Base-by-base conservation (phyloP, 768 basidiomycete species). In the Crucibulum laeve region DNA sequence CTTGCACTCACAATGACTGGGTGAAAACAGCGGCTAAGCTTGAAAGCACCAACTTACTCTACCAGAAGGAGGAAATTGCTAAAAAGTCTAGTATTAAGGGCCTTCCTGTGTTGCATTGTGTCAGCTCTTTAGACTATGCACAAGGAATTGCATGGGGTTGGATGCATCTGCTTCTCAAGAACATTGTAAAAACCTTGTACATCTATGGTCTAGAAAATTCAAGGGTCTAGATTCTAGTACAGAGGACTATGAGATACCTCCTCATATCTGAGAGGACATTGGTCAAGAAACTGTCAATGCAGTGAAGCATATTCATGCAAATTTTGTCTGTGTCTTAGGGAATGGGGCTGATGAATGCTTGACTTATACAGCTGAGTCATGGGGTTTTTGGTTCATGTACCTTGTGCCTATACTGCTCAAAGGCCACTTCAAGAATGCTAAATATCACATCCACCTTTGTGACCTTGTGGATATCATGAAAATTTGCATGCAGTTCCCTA, bases 121-220 rank as follows among this genome's bases (percentile, higher is more conserved):
- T 70, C 1, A 37, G 46, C 0, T 66, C 62, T 0, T 40, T 68
- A 14, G 42, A 58, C 19, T 58, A 60, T 50, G 55, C 68, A 8
- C 5, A 40, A 17, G 60, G 60, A 0, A 53, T 63, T 4, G 70
- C 71, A 0, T 68, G 62, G 53, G 73, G 76, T 40, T 66, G 63
- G 47, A 74, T 77, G 67, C 75, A 78, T 35, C 52, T 69, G 0
- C 45, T 76, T 22, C 63, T 58, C 32, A 71, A 75, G 44, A 76
- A 76, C 45, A 44, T 68, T 1, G 44, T 69, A 52, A 4, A 67
- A 64, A 11, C 38, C 55, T 76, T 2, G 52, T 74, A 1, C 22
- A 51, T 0, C 51, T 73, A 0, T 71, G 71, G 70, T 67, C 58
- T 1, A 69, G 70, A 0, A 45, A 53, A 11, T 74, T 59, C 57